Conservation (phyloP, 257 asterid species). For the Ehretia macrophylla region DNA sequence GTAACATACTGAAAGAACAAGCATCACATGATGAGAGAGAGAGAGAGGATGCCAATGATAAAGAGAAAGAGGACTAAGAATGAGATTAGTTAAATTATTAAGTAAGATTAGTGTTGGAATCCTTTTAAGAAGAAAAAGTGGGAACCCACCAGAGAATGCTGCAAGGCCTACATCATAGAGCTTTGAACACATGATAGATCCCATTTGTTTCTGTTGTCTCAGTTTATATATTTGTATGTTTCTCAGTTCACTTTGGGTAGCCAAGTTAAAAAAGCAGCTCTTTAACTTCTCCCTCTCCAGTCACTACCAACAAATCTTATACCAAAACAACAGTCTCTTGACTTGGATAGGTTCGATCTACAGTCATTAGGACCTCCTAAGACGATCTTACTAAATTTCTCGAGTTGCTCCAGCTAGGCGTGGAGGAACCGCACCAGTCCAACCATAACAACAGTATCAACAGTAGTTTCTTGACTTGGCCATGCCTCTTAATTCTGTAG, state of each 20-base stretch:
- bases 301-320: constrained; percentile 22
- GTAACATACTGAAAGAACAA: constrained; percentile 2
- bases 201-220: constrained; percentile 31
- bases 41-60: background rate
- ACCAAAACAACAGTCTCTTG: constrained; percentile 11
- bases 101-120: constrained; percentile 22
- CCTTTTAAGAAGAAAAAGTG: constrained; percentile 39
- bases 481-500: constrained; percentile 63
- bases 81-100: constrained; percentile 2
- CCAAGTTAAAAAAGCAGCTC: constrained; percentile 23
- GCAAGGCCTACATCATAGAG: constrained; percentile 43
- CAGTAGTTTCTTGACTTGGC: constrained; percentile 11
- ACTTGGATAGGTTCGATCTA: no score
- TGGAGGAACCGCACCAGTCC: no score
- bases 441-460: constrained; percentile 11
- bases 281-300: constrained; percentile 21
- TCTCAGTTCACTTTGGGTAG: constrained; percentile 23
- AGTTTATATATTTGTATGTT: constrained; percentile 46
- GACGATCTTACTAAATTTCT: no score
- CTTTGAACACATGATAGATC: constrained; percentile 32
- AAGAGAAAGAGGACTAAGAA: constrained; percentile 8
- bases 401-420: no score
- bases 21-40: constrained; percentile 1
- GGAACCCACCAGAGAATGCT: constrained; percentile 48
- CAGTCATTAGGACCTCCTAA: no score